These are phyloP conservation scores for Discostella pseudostelligera DNA, from an alignment of 108 stramenopile species.

Conservation along the genomic window DNA sequence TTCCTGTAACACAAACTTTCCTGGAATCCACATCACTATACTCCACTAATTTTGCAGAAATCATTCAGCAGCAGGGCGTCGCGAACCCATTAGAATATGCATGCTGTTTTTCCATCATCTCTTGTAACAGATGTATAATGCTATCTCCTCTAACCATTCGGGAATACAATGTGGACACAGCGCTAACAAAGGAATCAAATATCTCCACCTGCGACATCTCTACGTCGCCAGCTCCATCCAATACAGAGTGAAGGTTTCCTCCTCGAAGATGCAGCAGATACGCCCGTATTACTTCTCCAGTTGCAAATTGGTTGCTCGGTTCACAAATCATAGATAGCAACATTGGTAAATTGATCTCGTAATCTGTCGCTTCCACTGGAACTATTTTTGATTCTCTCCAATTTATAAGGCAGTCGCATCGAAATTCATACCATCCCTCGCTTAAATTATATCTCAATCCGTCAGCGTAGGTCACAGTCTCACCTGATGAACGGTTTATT, in stretches of 20 bases:
- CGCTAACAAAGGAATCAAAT: conserved; percentile 51
- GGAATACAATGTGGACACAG: conserved; percentile 67
- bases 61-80: conserved; percentile 20
- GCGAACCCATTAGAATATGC: conserved; percentile 31
- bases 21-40: no score
- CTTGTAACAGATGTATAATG: conserved; percentile 43
- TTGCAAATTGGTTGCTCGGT: conserved; percentile 44
- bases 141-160: conserved; percentile 73
- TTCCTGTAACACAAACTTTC: no score
- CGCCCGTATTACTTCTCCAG: conserved; percentile 23
- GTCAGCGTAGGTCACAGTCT: conserved; percentile 67
- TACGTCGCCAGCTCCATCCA: conserved; percentile 14
- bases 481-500: conserved; percentile 2
- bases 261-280: conserved; percentile 54
- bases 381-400: conserved; percentile 7
- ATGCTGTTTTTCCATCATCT: conserved; percentile 44
- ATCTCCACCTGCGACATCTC: conserved; percentile 11
- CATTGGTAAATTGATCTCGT: conserved; percentile 25
- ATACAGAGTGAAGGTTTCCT: conserved; percentile 54
- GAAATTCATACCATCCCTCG: conserved; percentile 82
- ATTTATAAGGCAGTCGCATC: conserved; percentile 44
- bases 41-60: no score
- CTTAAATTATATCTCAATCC: conserved; percentile 65
- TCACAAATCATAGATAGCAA: conserved; percentile 24
- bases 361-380: not conserved